Base-by-base conservation (phyloP, 1,284 basidiomycete genomes). In the Crepidotus sp. region DNA sequence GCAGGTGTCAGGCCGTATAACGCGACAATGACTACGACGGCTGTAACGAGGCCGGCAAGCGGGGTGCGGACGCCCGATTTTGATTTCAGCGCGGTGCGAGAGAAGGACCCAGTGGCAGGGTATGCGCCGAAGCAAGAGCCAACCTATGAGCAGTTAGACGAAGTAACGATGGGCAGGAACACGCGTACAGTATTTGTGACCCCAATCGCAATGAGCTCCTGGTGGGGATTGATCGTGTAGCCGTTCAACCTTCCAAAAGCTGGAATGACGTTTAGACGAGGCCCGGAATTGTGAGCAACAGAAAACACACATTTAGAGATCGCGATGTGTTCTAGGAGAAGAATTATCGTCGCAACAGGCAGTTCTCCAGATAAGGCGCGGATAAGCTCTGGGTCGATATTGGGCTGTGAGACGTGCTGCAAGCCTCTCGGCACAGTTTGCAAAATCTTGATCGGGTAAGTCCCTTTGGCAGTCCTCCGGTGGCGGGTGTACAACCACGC, bases 211-310 rank as follows among this genome's bases (percentile, higher is more conserved):
- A 98, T 86, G 40, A 98, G 75, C 63, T 98, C 95, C 64, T 98
- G 95, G 67, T 93, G 94, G 13, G 95, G 93, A 59, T 97, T 83
- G 64, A 98, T 98, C 64, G 92, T 97, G 74, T 98, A 98, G 27
- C 85, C 84, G 64, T 98, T 98, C 52, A 97, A 65, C 49, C 95
- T 83, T 50, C 96, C 95, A 62, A 98, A 98, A 0, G 93, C 90
- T 87, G 62, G 50, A 31, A 34, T 34, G 27, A 40, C 26, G 54
- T 8, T 30, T n/a, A 26, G 30, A 40, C 2, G n/a, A n/a, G 39
- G 25, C 17, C 29, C 29, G 3, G 35, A 26, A 36, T 39, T 40
- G 22, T 58, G 58, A 61, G 15, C 47, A 39, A 42, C 10, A 25
- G 26, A 26, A n/a, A 11, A 66, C 74, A 36, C 52, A 83, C 82